A percentile compares a stretch with the other conserved stretches of the same genome.
Evolutionary conservation across 306 rosid genomes (phyloP).

Genomic region (Heteromeles arbutifolia): DNA sequence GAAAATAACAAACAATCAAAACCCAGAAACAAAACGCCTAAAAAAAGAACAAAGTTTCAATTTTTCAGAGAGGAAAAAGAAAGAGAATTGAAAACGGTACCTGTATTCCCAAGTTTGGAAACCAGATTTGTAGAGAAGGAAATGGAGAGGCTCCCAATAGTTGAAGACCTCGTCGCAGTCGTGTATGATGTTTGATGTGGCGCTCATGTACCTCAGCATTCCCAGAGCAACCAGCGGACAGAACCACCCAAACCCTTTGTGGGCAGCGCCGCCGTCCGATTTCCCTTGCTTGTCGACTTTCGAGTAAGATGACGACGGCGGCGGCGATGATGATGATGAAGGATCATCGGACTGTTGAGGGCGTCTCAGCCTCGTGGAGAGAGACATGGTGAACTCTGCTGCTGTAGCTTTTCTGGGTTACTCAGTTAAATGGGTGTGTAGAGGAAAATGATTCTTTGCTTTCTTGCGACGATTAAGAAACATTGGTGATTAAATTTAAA

Average conservation of each 20-base stretch:
- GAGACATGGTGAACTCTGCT: constrained; percentile 29
- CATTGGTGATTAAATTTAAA: not conserved
- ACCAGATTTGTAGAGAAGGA: constrained; percentile 88
- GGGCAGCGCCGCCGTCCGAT: constrained; percentile 24
- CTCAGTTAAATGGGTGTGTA: not conserved
- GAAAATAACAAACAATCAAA: not conserved
- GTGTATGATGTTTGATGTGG: constrained; percentile 83
- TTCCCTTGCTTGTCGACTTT: constrained; percentile 50
- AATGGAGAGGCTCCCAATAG: constrained; percentile 98
- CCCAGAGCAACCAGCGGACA: constrained; percentile 57
- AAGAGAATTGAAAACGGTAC: not conserved
- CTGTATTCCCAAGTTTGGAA: constrained; percentile 99
- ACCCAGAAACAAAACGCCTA: not conserved
- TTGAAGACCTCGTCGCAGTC: constrained; percentile 98
- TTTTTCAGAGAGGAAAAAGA: not conserved
- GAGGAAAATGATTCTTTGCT: not conserved
- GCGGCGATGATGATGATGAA: constrained; percentile 20
- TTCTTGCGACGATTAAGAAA: not conserved
- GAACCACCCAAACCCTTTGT: constrained; percentile 61
- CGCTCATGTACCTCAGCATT: constrained; percentile 78
- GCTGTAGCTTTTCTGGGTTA: not conserved
- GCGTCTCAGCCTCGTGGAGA: constrained; percentile 60
- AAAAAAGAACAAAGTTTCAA: not conserved
- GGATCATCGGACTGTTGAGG: constrained; percentile 45
- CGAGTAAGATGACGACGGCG: constrained; percentile 31